phyloP scores from a whole-genome alignment of 2,329 filamentous ascomycete genomes.

The Verticillium nonalfalfae region DNA sequence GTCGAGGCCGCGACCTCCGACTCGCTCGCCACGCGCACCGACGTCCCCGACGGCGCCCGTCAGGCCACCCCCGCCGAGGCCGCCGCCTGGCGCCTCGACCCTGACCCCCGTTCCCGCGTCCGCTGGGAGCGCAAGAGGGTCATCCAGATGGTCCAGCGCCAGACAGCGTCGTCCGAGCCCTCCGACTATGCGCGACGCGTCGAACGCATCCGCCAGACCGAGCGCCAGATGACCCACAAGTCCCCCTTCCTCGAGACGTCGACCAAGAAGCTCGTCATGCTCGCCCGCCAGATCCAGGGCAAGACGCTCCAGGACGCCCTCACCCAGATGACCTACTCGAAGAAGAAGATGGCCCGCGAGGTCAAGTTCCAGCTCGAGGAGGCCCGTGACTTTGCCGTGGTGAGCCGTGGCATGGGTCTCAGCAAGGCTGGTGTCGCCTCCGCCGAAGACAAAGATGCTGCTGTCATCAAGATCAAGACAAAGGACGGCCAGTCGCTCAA shows the following conservation, averaged over 20 bases:
- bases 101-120: conserved; percentile 63
- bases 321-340: conserved; percentile 88
- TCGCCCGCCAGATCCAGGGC: conserved; percentile 83
- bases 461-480: conserved; percentile 53
- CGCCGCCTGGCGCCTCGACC: conserved; percentile 63
- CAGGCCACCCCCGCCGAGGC: conserved; percentile 31
- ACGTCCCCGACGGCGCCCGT: conserved; percentile 8
- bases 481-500: conserved; percentile 69
- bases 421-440: conserved; percentile 31
- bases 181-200: conserved; percentile 44
- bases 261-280: conserved; percentile 82
- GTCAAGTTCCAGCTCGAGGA: conserved; percentile 73
- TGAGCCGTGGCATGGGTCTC: conserved; percentile 79
- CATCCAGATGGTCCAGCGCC: conserved; percentile 63
- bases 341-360: conserved; percentile 85
- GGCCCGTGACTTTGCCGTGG: conserved; percentile 75
- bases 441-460: conserved; percentile 18
- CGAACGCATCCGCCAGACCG: conserved; percentile 60
- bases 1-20: conserved; percentile 22
- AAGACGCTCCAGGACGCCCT: conserved; percentile 95
- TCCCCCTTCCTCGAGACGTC: conserved; percentile 75
- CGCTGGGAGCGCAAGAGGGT: conserved; percentile 82
- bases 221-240: conserved; percentile 49
- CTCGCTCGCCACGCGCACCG: conserved; percentile 2
- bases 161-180: conserved; percentile 49